These are phyloP conservation scores for Sugiyamaella lignohabitans DNA, from an alignment of 805 yeast species.

Conservation along the genomic window DNA sequence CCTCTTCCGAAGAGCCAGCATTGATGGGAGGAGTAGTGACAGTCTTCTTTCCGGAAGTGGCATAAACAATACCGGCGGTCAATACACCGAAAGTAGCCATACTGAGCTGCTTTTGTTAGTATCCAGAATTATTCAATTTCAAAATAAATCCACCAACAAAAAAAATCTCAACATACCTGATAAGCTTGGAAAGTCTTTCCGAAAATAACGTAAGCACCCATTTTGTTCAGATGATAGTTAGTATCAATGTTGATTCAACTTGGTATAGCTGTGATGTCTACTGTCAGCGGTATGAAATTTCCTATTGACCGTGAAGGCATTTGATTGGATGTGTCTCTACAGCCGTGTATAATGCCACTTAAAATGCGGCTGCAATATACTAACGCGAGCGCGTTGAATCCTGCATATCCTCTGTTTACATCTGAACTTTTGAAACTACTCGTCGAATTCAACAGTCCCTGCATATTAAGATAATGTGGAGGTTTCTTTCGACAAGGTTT, in stretches of 20 bases:
- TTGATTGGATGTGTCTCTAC: not conserved
- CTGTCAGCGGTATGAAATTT: too few species aligned
- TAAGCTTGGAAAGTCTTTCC: conserved; percentile 84
- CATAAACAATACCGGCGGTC: conserved; percentile 57
- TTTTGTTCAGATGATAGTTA: conserved; percentile 29
- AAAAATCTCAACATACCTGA: conserved; percentile 41
- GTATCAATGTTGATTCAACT: not conserved
- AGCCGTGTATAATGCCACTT: too few species aligned
- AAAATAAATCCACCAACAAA: not conserved
- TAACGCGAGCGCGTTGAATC: too few species aligned
- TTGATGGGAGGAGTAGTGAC: conserved; percentile 61
- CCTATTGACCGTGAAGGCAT: not conserved
- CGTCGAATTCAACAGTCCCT: too few species aligned
- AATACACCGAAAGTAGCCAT: conserved; percentile 73
- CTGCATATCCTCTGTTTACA: too few species aligned
- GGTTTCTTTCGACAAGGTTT: too few species aligned
- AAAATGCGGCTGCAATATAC: too few species aligned
- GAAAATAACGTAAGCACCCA: conserved; percentile 80
- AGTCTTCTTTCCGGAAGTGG: conserved; percentile 52
- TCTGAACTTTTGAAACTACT: too few species aligned
- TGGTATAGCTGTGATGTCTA: not conserved
- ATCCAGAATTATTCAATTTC: not conserved
- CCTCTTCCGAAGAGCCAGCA: conserved; percentile 83
- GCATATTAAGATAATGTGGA: too few species aligned
- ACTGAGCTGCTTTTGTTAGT: conserved; percentile 47